Percentiles rank a stretch among this genome's conserved stretches.
Conservation (phyloP, 306 rosid genomes). For the Spatholobus suberectus region DNA sequence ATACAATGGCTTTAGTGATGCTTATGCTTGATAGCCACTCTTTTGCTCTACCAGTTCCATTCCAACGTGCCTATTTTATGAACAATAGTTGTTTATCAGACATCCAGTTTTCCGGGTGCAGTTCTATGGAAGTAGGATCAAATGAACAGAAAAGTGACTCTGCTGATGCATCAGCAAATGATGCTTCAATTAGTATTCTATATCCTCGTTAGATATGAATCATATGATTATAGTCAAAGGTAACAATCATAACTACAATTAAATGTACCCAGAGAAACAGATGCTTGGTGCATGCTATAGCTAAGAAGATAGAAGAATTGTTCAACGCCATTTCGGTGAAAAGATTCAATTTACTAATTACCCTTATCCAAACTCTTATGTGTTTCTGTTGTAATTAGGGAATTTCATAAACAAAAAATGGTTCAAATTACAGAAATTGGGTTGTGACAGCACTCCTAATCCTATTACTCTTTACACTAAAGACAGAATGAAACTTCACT, state of each 20-base stretch:
- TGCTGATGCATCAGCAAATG: conserved; percentile 10
- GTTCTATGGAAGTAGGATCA: background rate
- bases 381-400: too few species aligned
- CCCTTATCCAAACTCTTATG: too few species aligned
- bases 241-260: background rate
- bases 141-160: background rate
- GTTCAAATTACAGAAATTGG: too few species aligned
- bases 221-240: background rate
- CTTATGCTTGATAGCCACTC: conserved; percentile 40
- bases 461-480: too few species aligned
- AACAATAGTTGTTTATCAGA: background rate
- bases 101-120: background rate
- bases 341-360: too few species aligned
- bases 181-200: conserved; percentile 20
- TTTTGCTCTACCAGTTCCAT: conserved; percentile 18
- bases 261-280: background rate
- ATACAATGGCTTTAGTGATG: conserved; percentile 24
- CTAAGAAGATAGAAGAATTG: background rate
- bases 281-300: background rate
- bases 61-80: conserved; percentile 36
- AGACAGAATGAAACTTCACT: too few species aligned
- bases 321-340: background rate
- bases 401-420: too few species aligned
- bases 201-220: conserved; percentile 30
- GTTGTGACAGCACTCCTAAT: too few species aligned